phyloP scores from a whole-genome alignment of 148 eudicot genomes.

The Fallopia convolvulus region DNA sequence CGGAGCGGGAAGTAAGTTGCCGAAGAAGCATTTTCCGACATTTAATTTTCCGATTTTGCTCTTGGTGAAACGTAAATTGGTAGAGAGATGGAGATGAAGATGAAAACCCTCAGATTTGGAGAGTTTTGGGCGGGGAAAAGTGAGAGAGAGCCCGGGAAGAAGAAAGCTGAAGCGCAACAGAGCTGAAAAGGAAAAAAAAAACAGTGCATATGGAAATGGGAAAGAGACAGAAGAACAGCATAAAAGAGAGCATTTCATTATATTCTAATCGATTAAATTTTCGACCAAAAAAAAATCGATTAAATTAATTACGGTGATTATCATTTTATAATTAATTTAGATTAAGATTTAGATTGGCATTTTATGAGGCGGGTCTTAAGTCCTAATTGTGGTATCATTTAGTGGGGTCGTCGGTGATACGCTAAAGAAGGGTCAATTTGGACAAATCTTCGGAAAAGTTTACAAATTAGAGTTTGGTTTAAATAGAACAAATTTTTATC shows the following conservation, averaged over 20 bases:
- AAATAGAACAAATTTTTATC: no score
- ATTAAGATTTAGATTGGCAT: neutral
- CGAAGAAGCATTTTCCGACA: neutral
- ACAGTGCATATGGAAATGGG: neutral
- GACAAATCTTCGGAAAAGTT: no score
- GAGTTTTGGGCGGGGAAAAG: conserved; percentile 1
- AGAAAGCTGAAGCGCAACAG: neutral
- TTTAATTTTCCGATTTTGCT: neutral
- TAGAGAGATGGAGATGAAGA: neutral
- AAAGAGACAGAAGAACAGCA: conserved; percentile 4
- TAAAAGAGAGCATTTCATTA: neutral
- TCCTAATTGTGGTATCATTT: neutral
- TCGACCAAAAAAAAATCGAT: no score
- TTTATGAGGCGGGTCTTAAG: neutral
- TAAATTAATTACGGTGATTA: neutral
- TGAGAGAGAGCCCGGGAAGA: conserved; percentile 9
- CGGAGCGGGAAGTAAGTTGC: conserved; percentile 47
- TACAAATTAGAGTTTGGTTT: no score
- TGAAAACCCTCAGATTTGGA: neutral
- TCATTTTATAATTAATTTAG: neutral
- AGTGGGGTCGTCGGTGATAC: neutral
- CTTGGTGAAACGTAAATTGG: neutral
- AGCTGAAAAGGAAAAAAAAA: neutral
- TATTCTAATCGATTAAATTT: neutral
- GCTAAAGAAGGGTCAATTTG: no score